Evolutionary conservation across 1,284 basidiomycete species (phyloP), one percentile per base, ranked within the genome.

Genomic region (Ceratorhiza oryzae-sativae): DNA sequence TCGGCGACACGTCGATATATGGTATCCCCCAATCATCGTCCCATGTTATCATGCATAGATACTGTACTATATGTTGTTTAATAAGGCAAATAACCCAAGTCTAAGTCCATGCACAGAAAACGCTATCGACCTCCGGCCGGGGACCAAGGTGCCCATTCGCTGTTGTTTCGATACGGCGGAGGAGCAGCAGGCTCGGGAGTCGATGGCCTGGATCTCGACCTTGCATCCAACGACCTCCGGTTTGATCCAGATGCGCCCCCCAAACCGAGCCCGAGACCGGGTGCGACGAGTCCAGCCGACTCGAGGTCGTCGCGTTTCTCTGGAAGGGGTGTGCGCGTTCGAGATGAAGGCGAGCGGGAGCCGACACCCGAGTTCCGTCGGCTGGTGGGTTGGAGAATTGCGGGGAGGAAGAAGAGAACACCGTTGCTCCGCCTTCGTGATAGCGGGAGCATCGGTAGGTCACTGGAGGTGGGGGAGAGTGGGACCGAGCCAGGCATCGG

Each of bases 321-420:
- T 15, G 65, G 65, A 20, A 53, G 39, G 34, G 65, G 65, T 12
- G 65, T 55, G 53, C 65, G 51, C 20, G 20, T 68, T 30, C 61
- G 61, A 18, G 51, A 41, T 18, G 39, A 45, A 32, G 65, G 53
- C 15, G 39, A 45, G 41, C 53, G 49, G 10, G 46, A 46, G 32
- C 53, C 49, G 9, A 36, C 36, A 30, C 51, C 51, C 15, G 65
- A 68, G 53, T 68, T 58, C 9, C 65, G 65, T 18, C 65, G 65
- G 36, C 65, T 68, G 23, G 32, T 18, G 23, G 65, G 65, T 18
- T 68, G 65, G 78, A 92, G 89, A 76, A 91, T 88, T n/a, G 91
- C 90, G 41, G 91, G 91, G 56, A 93, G 84, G 84, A 93, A 92
- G 81, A 92, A 92, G 68, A 93, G 80, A 41, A 91, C 86, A 36